Evolutionary conservation across 257 asterid genomes (phyloP).

Genomic region (Linaria vulgaris): DNA sequence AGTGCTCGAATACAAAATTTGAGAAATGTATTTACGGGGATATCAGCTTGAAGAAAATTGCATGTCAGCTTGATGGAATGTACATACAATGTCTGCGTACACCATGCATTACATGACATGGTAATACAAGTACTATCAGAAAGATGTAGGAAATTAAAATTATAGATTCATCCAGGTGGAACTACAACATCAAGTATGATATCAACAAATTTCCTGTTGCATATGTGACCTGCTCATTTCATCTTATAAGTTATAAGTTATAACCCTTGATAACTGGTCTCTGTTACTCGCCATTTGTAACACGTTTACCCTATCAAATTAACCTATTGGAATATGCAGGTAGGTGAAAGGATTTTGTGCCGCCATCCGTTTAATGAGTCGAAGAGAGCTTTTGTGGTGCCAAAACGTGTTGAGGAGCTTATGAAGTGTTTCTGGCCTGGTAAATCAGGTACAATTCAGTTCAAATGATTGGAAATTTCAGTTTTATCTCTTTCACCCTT

Average conservation of each 20-base stretch:
- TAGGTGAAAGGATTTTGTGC: conserved; percentile 76
- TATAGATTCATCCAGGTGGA: conserved; percentile 10
- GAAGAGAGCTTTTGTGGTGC: conserved; percentile 90
- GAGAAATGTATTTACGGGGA: conserved; percentile 5
- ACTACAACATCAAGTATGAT: not conserved
- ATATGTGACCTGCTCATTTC: not conserved
- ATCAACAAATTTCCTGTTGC: not conserved
- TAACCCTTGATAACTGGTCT: conserved; percentile 4
- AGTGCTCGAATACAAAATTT: not conserved
- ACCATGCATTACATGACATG: not conserved
- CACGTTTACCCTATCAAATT: conserved; percentile 9
- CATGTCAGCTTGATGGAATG: not conserved
- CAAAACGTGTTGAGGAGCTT: conserved; percentile 87
- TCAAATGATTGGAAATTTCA: not conserved
- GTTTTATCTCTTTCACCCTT: too few species aligned
- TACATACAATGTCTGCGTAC: not conserved
- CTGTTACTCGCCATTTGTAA: not conserved
- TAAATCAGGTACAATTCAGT: conserved; percentile 49
- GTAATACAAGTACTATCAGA: not conserved
- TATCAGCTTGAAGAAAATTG: not conserved
- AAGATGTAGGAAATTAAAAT: not conserved
- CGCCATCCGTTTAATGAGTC: conserved; percentile 95
- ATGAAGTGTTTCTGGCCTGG: conserved; percentile 92
- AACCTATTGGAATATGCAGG: conserved; percentile 40
- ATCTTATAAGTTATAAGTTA: too few species aligned